Evolutionary conservation across 305 asterid species (phyloP), one percentile per base, ranked within the genome.

Genomic region (Plantago lanceolata): DNA sequence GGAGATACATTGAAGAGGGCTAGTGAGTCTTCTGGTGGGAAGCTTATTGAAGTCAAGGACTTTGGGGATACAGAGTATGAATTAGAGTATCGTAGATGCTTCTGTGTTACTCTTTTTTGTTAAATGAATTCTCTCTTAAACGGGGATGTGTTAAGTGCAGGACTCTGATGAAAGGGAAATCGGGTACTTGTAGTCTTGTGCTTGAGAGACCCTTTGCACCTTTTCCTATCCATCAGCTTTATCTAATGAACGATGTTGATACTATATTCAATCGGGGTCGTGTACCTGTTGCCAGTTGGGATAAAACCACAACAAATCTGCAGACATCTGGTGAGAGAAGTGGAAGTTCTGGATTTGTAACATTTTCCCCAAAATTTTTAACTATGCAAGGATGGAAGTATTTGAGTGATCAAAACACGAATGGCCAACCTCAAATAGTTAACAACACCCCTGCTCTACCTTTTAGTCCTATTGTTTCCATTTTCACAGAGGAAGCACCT

Each of bases 1-100:
- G 98, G 98, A 7, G 99, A 93, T 74, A 81, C 95, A 50, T 71
- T 93, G 86, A 93, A 87, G 83, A 93, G 84, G 80, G 92, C 86
- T 6, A 69, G 96, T 69, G 84, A 76, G 66, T 74, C 94, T 48
- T 79, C 93, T 50, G 82, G 70, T 61, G 89, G 81, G 74, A 82
- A 68, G 74, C 95, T 87, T 71, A 66, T 79, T 64, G 87, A 82
- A 85, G 86, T 89, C 79, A 78, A 75, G 80, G 94, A 87, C 82
- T 78, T 80, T 63, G 79, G 88, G 28, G 95, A 85, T 79, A 72
- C 84, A 71, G 91, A 87, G 99, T 93, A 87, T 60, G 93, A 44
- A n/a, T 57, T 72, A 48, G 53, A 13, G 21, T 13, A 55, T 48
- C 11, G 35, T 43, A 13, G 63, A 58, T 54, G 54, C 51, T 57